Conservation (phyloP, 176 grass and related monocot genomes). For the Cenchrus fungigraminus region DNA sequence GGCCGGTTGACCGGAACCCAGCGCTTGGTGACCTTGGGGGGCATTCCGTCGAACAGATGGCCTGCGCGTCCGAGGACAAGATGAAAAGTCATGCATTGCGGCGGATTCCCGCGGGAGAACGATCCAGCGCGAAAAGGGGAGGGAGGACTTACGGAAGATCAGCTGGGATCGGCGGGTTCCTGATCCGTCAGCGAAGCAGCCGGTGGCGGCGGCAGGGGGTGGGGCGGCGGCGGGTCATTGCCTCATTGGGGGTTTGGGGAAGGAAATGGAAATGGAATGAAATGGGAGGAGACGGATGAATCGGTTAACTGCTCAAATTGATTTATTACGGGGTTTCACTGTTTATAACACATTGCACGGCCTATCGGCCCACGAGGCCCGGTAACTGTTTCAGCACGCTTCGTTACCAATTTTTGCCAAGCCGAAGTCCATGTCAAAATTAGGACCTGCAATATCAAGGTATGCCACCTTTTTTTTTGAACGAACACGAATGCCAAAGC, state of each 20-base stretch:
- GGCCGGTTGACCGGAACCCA: not conserved
- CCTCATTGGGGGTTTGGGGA: too few relatives aligned
- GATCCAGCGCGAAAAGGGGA: not conserved
- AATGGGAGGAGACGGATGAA: not conserved
- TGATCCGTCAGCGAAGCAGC: not conserved
- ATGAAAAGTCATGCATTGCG: not conserved
- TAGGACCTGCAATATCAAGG: too few relatives aligned
- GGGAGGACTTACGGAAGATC: not conserved
- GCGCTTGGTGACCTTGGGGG: not conserved
- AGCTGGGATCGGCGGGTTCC: not conserved
- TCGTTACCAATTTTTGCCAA: too few relatives aligned
- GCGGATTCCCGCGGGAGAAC: not conserved
- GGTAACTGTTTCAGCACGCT: too few relatives aligned
- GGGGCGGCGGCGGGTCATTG: not conserved
- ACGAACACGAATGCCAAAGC: too few relatives aligned
- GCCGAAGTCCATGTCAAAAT: too few relatives aligned
- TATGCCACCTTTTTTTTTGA: too few relatives aligned
- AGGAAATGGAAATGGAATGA: not conserved
- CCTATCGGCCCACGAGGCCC: too few relatives aligned
- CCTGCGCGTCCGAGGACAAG: not conserved
- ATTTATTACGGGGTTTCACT: too few relatives aligned
- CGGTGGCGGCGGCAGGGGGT: not conserved
- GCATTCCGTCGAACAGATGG: constrained; percentile 23
- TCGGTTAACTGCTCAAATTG: too few relatives aligned
- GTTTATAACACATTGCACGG: too few relatives aligned